A percentile compares a stretch with the other conserved stretches of the same genome.
These are phyloP conservation scores for Shiraia sp. DNA, from an alignment of 2,329 filamentous ascomycete species.

Conservation along the genomic window DNA sequence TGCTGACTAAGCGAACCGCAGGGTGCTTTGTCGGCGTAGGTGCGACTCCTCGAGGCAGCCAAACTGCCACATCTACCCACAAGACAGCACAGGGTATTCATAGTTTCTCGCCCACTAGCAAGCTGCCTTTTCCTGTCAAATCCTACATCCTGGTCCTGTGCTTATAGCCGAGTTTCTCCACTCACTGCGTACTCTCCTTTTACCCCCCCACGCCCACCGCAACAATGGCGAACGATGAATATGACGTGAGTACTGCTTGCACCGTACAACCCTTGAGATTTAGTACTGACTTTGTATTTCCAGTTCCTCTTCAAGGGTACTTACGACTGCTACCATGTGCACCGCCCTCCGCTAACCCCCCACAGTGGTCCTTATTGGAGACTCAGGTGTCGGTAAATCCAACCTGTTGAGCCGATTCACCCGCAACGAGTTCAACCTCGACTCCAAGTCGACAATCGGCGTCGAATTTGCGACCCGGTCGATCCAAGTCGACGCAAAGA, in stretches of 20 bases:
- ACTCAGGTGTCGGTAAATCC: slow-evolving; percentile 99
- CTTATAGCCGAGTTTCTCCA: slow-evolving; percentile 9
- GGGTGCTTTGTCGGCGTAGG: no score
- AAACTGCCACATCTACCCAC: no score
- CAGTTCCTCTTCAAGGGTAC: slow-evolving; percentile 99
- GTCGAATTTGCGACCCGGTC: slow-evolving; percentile 98
- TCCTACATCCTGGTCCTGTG: slow-evolving; percentile 12
- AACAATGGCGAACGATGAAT: slow-evolving; percentile 98
- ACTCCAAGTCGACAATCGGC: slow-evolving; percentile 99
- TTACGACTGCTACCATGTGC: slow-evolving; percentile 11
- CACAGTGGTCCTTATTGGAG: slow-evolving; percentile 95
- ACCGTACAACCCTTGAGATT: slow-evolving; percentile 19
- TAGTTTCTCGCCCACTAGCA: slow-evolving; percentile 2
- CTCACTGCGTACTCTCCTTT: slow-evolving; percentile 12
- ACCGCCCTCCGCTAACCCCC: slow-evolving; percentile 36
- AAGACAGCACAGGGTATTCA: no score
- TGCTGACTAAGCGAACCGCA: no score
- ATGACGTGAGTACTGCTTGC: slow-evolving; percentile 75
- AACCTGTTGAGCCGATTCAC: slow-evolving; percentile 99
- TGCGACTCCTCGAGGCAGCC: no score
- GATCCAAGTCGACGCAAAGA: slow-evolving; percentile 99
- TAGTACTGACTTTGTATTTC: slow-evolving; percentile 28
- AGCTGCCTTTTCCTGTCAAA: slow-evolving; percentile 2
- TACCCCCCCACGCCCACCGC: slow-evolving; percentile 38
- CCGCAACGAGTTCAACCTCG: slow-evolving; percentile 99